These are phyloP conservation scores for Cokeromyces recurvatus DNA, from an alignment of 371 early-diverging fungal genomes.

Conservation along the genomic window DNA sequence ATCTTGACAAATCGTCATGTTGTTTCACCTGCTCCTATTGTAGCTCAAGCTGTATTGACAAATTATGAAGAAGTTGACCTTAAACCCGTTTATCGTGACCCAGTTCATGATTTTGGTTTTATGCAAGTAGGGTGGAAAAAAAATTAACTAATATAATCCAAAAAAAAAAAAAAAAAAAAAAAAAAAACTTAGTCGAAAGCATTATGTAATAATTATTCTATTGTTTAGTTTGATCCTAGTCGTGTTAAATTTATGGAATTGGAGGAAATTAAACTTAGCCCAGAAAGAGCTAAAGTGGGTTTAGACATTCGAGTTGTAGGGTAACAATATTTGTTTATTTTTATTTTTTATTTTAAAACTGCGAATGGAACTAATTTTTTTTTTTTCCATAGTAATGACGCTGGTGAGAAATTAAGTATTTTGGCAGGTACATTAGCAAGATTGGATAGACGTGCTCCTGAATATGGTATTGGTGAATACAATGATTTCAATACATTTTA, in stretches of 20 bases:
- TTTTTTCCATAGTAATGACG: conserved; percentile 55
- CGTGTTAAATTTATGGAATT: conserved; percentile 72
- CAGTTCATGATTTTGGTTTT: conserved; percentile 92
- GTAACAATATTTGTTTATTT: conserved; percentile 13
- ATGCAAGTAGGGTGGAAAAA: conserved; percentile 18
- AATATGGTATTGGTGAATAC: conserved; percentile 53
- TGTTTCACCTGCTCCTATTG: conserved; percentile 81
- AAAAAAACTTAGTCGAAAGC: too few relatives aligned
- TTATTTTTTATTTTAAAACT: not conserved
- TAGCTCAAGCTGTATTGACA: conserved; percentile 78
- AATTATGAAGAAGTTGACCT: conserved; percentile 89
- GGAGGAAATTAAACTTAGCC: conserved; percentile 67
- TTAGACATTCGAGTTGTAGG: conserved; percentile 84
- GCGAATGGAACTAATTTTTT: too few relatives aligned
- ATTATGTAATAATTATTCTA: not conserved
- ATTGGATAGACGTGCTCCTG: conserved; percentile 57
- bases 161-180: not conserved
- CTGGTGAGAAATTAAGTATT: conserved; percentile 79
- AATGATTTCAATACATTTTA: conserved; percentile 73
- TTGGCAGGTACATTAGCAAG: conserved; percentile 77
- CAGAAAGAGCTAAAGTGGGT: conserved; percentile 78
- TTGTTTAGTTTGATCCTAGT: conserved; percentile 72
- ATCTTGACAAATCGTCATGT: conserved; percentile 92
- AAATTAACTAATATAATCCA: too few relatives aligned
- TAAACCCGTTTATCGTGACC: conserved; percentile 76